Evolutionary conservation across 352 stramenopile species (phyloP), one percentile per base, ranked within the genome.

Genomic region (Globisporangium carolinianum): DNA sequence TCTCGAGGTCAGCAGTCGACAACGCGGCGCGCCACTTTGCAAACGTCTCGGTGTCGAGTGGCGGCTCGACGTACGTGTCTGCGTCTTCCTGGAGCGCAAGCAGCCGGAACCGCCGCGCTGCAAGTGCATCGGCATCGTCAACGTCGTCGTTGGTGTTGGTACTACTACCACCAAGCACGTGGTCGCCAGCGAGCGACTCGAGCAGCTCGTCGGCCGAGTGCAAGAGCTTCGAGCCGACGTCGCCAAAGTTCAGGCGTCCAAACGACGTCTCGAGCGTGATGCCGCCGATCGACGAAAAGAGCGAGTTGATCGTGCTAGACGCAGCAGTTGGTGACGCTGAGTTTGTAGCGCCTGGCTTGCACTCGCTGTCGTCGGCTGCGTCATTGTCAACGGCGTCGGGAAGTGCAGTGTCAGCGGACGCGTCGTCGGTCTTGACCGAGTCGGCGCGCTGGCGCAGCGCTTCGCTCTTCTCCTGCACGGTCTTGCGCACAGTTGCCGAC

Each of bases 171-270:
- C 24, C 24, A 32, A 32, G 24, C 24, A 32, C 71, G 38, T 63
- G 71, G 9, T 78, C 61, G 10, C 75, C 69, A 1, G 73, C 58
- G 36, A 86, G 56, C 8, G 76, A 69, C 36, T 75, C 79, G 4
- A 89, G 65, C 53, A 86, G 74, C 45, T 83, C 71, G 48, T 89
- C 79, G 11, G 79, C 79, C 45, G 75, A 81, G 64, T 85, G 79
- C n/a, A 89, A 61, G 11, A 89, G 67, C 62, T 85, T 87, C 17
- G 76, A 82, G 41, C 79, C 76, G 60, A 89, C 68, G 51, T 87
- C 76, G 9, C 86, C 65, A 36, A 76, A 85, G 32, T 54, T 61
- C 32, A 87, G 38, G 14, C 66, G 67, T 18, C 47, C 55, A 35
- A 61, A 55, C 6, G 55, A 61, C n/a, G 47, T 55, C 55, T 58